Percentiles rank a stretch among this genome's conserved stretches.
phyloP scores from a whole-genome alignment of 2,329 filamentous ascomycete genomes.

The Stagonosporopsis cucurbitacearum region DNA sequence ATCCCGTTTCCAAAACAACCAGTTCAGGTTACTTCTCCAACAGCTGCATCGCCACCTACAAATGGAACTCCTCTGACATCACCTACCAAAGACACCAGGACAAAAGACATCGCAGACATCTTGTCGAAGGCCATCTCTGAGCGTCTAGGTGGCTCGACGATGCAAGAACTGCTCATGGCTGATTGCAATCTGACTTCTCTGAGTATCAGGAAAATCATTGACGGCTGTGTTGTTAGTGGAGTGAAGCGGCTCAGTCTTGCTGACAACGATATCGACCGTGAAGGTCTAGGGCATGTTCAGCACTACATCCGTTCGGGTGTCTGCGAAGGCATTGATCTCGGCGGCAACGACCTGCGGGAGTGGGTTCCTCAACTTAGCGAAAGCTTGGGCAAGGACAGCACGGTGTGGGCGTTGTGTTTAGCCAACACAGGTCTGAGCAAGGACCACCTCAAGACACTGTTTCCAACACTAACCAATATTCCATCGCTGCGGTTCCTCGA shows the following conservation, averaged over 20 bases:
- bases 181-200: constrained; percentile 76
- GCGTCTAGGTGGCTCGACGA: constrained; percentile 73
- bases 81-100: constrained; percentile 20
- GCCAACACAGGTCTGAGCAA: constrained; percentile 84
- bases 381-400: constrained; percentile 56
- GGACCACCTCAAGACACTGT: constrained; percentile 72
- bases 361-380: constrained; percentile 57
- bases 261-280: constrained; percentile 76
- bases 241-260: constrained; percentile 82
- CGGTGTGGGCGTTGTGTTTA: constrained; percentile 82
- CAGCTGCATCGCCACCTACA: constrained; percentile 22
- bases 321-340: constrained; percentile 88
- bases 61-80: constrained; percentile 10
- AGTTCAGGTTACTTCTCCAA: constrained; percentile 23
- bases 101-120: constrained; percentile 66
- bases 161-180: constrained; percentile 84
- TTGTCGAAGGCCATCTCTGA: constrained; percentile 78
- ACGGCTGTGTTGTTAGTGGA: constrained; percentile 79
- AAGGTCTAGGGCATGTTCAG: constrained; percentile 76
- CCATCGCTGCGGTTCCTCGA: constrained; percentile 85
- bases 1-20: constrained; percentile 66
- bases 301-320: constrained; percentile 76
- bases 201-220: constrained; percentile 78
- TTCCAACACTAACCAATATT: constrained; percentile 75
- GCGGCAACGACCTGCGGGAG: constrained; percentile 74